phyloP scores from a whole-genome alignment of 345 rosid species.

The Eucalyptus cloeziana region DNA sequence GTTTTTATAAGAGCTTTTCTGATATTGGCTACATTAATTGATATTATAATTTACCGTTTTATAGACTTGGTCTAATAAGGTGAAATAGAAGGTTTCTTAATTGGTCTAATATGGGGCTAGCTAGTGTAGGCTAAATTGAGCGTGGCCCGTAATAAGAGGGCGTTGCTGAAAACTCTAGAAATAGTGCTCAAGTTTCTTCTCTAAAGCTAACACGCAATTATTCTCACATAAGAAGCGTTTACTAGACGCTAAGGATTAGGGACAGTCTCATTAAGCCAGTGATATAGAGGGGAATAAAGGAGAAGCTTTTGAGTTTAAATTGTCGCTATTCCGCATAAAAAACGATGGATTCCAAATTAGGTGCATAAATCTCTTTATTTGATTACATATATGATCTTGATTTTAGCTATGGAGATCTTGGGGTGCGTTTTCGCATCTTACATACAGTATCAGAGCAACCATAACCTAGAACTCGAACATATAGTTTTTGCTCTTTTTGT shows the following conservation, averaged over 20 bases:
- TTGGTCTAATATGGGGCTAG: fast-evolving
- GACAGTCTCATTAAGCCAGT: fast-evolving
- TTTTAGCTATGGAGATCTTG: not conserved
- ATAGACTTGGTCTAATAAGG: not conserved
- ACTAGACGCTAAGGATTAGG: fast-evolving
- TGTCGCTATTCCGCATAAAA: not conserved
- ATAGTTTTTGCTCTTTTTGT: not conserved
- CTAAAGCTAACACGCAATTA: too few relatives aligned
- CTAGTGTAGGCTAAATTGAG: not conserved
- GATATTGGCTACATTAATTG: not conserved
- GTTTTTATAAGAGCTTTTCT: too few relatives aligned
- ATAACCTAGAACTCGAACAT: not conserved
- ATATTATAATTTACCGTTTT: not conserved
- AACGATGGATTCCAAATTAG: not conserved
- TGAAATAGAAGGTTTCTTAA: not conserved
- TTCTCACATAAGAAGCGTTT: too few relatives aligned
- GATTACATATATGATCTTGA: not conserved
- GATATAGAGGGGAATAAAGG: fast-evolving
- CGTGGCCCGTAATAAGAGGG: not conserved
- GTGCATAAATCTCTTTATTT: not conserved
- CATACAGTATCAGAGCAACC: not conserved
- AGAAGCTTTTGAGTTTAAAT: too few relatives aligned
- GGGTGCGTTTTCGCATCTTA: not conserved
- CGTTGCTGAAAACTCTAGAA: not conserved
- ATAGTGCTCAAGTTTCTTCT: too few relatives aligned